Base-by-base conservation (phyloP, 257 asterid genomes). In the Osmanthus fragrans region DNA sequence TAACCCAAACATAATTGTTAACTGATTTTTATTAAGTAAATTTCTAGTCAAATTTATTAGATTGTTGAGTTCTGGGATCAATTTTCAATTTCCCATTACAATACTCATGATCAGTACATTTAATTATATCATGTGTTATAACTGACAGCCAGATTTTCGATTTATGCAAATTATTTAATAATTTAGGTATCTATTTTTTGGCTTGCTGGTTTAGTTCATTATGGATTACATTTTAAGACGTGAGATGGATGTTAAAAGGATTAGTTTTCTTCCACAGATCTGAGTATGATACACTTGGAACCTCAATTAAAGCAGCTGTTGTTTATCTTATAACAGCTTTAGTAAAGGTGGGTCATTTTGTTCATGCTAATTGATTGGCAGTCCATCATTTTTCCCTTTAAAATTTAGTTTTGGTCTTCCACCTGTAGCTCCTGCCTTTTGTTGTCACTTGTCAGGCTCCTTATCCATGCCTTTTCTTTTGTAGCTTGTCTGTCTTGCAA, bases 401-500 rank as follows among this genome's bases (percentile, higher is more conserved):
- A 25, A 60, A 60, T 9, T 9, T 21, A 8, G 30, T 60, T 56
- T 56, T 7, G 27, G 65, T 56, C 65, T n/a, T 19, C 65, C 29
- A 58, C 66, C 15, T 58, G 32, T 58, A 21, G 66, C 32, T 21
- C 29, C 30, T 58, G 29, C 66, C 0, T 8, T 21, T 58, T 58
- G 5, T n/a, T 58, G 13, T 21, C 30, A 21, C 29, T 66, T 58
- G 27, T 49, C 13, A 8, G 58, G 68, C n/a, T 7, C 33, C 82
- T 58, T 42, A 73, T 68, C 25, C 42, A n/a, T 51, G 49, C n/a
- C 18, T 10, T 29, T 83, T 70, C 51, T 56, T 73, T 73, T 72
- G 80, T 94, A 94, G 99, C 96, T 96, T 73, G 99, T 93, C 81
- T 96, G 98, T 82, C 91, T 96, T 70, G 99, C 99, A 37, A 93